phyloP scores from a whole-genome alignment of 176 grass and related monocot species.

The Bolboschoenus planiculmis region DNA sequence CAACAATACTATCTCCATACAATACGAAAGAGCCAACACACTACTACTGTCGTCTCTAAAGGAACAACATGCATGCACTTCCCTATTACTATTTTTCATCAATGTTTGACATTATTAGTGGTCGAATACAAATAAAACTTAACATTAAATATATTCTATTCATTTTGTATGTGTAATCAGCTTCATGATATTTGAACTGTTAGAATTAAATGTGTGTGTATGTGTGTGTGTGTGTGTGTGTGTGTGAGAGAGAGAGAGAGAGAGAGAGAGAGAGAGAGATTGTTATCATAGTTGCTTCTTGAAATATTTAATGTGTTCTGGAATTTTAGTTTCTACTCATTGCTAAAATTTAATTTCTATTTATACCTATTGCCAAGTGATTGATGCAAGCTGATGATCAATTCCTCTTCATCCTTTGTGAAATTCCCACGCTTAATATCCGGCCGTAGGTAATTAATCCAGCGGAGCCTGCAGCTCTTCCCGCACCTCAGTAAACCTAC shows the following conservation, averaged over 20 bases:
- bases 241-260: too few relatives aligned
- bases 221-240: too few relatives aligned
- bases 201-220: too few relatives aligned
- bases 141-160: not conserved
- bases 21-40: not conserved
- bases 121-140: not conserved
- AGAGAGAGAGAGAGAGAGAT: too few relatives aligned
- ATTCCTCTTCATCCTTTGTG: conserved; percentile 63
- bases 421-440: conserved; percentile 89
- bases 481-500: conserved; percentile 59
- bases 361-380: conserved; percentile 56
- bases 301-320: not conserved
- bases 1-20: not conserved
- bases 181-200: not conserved
- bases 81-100: not conserved
- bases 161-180: not conserved
- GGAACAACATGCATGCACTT: not conserved
- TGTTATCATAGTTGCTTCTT: too few relatives aligned
- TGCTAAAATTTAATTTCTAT: not conserved
- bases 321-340: not conserved
- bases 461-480: conserved; percentile 86
- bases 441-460: conserved; percentile 81
- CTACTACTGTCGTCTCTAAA: not conserved
- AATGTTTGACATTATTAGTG: not conserved
- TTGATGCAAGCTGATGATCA: conserved; percentile 56